Conservation (phyloP, 768 basidiomycete genomes). For the Exidia glandulosa region DNA sequence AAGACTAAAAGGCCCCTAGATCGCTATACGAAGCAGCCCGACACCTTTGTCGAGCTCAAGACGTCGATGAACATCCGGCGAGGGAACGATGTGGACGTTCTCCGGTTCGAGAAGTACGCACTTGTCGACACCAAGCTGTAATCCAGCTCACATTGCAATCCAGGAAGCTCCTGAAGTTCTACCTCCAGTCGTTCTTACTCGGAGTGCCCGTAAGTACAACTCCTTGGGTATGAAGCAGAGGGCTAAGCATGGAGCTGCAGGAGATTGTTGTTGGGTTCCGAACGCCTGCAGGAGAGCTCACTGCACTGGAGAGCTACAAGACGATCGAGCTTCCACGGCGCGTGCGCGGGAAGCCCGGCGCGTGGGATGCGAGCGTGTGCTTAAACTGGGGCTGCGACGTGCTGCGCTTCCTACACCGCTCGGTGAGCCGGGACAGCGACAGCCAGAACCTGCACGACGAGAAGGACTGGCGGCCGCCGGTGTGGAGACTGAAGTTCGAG, state of each 20-base stretch:
- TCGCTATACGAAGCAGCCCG: conserved; percentile 46
- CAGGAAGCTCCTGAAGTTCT: conserved; percentile 86
- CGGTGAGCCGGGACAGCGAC: too few species aligned
- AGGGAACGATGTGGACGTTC: conserved; percentile 44
- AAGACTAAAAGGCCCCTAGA: conserved; percentile 29
- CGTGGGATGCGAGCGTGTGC: conserved; percentile 70
- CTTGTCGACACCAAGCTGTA: background rate
- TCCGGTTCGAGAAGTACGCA: conserved; percentile 70
- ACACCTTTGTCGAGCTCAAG: conserved; percentile 77
- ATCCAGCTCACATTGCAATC: conserved; percentile 2
- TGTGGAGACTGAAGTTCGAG: conserved; percentile 63
- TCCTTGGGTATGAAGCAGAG: background rate
- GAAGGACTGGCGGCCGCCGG: conserved; percentile 16
- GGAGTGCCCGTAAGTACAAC: conserved; percentile 64
- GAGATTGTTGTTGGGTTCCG: conserved; percentile 84
- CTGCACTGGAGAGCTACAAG: conserved; percentile 57
- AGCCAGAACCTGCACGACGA: conserved; percentile 7
- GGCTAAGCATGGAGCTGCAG: conserved; percentile 24
- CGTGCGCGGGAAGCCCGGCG: conserved; percentile 59
- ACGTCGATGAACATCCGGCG: conserved; percentile 62
- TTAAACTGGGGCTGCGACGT: conserved; percentile 63
- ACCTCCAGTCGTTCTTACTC: conserved; percentile 83
- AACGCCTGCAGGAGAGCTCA: conserved; percentile 58
- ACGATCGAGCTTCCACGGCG: conserved; percentile 71
- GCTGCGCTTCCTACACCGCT: conserved; percentile 36